phyloP scores from a whole-genome alignment of 2,329 filamentous ascomycete genomes.

The Cytospora schulzeri region DNA sequence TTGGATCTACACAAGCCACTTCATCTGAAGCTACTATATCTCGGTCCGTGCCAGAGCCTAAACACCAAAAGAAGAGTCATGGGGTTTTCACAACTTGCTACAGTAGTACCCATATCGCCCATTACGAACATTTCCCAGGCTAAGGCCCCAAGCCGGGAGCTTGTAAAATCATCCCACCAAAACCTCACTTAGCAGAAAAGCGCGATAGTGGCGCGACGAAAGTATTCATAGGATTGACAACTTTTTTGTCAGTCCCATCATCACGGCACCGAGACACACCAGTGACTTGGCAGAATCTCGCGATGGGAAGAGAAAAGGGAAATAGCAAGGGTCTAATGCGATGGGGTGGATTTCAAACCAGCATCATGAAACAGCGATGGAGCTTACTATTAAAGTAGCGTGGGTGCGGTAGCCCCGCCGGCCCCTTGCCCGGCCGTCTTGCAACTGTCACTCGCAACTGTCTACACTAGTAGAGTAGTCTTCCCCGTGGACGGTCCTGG shows the following conservation, averaged over 20 bases:
- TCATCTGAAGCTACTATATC: constrained; percentile 7
- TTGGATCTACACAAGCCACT: constrained; percentile 13
- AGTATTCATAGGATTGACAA: not conserved
- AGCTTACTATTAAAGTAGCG: constrained; percentile 27
- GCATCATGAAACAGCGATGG: constrained; percentile 30
- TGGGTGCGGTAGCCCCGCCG: constrained; percentile 21
- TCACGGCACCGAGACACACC: not conserved
- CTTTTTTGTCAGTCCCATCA: not conserved
- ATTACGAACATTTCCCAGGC: too few species aligned
- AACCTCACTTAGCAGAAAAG: not conserved
- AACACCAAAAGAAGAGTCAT: constrained; percentile 9
- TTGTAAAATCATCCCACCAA: not conserved
- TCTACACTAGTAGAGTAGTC: too few species aligned
- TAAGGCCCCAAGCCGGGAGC: too few species aligned
- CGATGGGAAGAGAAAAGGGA: constrained; percentile 14
- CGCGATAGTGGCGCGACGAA: not conserved
- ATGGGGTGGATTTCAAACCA: constrained; percentile 5
- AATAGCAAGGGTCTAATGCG: constrained; percentile 24
- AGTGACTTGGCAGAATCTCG: constrained; percentile 20
- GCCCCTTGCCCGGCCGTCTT: not conserved
- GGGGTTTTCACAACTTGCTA: constrained; percentile 2
- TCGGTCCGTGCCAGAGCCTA: constrained; percentile 16
- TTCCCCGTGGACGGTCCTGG: constrained; percentile 24
- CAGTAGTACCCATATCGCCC: not conserved
- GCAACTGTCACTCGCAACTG: too few species aligned